Evolutionary conservation across 495 filamentous ascomycete genomes (phyloP).

Genomic region (Pyronema omphalodes): DNA sequence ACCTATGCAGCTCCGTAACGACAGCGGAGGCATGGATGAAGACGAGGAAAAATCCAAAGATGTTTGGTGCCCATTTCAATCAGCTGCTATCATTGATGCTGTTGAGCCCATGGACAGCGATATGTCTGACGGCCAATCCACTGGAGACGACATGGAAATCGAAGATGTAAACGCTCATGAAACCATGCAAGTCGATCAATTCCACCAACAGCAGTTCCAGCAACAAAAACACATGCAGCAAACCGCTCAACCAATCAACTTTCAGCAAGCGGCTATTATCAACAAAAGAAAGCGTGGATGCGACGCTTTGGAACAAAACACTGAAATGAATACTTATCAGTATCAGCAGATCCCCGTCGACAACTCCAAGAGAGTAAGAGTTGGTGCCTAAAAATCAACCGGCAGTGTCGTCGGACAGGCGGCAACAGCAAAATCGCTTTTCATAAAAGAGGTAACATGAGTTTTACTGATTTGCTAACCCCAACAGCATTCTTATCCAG

Average conservation of each 20-base stretch:
- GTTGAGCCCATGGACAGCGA: neutral
- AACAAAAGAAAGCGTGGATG: slow-evolving; percentile 3
- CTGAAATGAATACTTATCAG: slow-evolving; percentile 1
- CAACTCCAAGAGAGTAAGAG: slow-evolving; percentile 1
- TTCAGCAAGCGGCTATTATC: neutral
- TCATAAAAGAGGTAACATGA: no score
- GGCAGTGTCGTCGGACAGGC: no score
- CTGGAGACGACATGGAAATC: slow-evolving; percentile 2
- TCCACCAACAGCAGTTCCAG: neutral
- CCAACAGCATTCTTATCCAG: no score
- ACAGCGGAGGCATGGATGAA: slow-evolving; percentile 2
- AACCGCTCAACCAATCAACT: neutral
- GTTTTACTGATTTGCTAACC: no score
- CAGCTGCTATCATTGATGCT: neutral
- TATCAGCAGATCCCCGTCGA: neutral
- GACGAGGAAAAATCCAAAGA: neutral
- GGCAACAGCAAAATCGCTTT: no score
- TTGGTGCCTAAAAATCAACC: neutral
- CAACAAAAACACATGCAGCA: neutral
- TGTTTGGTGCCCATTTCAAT: neutral
- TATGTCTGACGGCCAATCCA: neutral
- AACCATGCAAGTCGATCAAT: neutral
- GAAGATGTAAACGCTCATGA: neutral
- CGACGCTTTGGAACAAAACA: neutral
- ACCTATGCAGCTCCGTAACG: slow-evolving; percentile 4